Base-by-base conservation (phyloP, 129 eudicot genomes). In the Lactuca sativa region DNA sequence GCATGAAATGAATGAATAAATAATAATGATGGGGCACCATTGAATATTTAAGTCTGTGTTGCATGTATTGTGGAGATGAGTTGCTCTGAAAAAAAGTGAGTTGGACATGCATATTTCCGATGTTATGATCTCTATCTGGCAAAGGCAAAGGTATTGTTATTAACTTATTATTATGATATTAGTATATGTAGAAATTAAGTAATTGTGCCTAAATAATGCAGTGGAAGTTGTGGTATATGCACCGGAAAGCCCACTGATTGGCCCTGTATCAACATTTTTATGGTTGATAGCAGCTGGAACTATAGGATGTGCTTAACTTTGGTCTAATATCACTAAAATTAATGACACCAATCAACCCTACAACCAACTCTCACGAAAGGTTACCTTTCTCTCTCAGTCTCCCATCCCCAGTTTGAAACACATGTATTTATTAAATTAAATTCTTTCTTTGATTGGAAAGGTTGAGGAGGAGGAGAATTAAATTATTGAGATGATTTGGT, bases 281-380 rank as follows among this genome's bases (percentile, higher is more conserved):
- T 85, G 90, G 95, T 31, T 90, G 77, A 87, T 90, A 80, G 79
- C 97, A 48, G 90, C 87, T 74, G 95, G 81, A 47, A 85, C 95
- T 51, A 75, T 90, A 47, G 73, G 82, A 31, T 64, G 73, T 70
- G 95, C 97, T 44, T 71, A 90, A 68, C 81, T 81, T 74, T 90
- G 97, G 97, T 75, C 90, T 57, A 87, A 85, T 36, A 52, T 85
- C 60, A 82, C 81, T 55, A 82, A 81, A 81, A 49, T 59, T 59
- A 76, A 82, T 57, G 67, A 70, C 63, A 83, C 59, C 76, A 84
- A 75, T 66, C 87, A 80, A 61, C 80, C 51, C 56, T 83, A 81
- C 74, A 76, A 87, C 48, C 88, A 83, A 74, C 81, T 86, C 21
- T 82, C 93, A 14, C 83, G 80, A 64, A 82, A 86, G 96, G 96